Evolutionary conservation across 768 basidiomycete species (phyloP).

Genomic region (Tubosaeta sp.): DNA sequence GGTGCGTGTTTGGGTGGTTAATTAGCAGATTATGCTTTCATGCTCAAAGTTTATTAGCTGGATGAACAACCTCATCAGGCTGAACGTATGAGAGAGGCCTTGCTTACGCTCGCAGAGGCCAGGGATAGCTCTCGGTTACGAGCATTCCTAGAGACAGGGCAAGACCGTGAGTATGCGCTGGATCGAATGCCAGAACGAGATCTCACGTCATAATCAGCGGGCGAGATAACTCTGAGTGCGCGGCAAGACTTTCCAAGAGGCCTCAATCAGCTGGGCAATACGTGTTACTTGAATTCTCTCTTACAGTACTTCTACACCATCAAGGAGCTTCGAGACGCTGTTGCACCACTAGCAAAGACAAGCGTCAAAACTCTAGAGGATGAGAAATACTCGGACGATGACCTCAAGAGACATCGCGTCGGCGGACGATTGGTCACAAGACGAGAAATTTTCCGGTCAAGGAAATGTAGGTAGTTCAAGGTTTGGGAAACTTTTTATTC

Average conservation of each 20-base stretch:
- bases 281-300: constrained; percentile 81
- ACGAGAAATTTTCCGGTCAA: constrained; percentile 77
- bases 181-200: not conserved
- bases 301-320: constrained; percentile 94
- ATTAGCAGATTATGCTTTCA: constrained; percentile 4
- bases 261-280: constrained; percentile 84
- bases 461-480: constrained; percentile 58
- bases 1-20: constrained; percentile 37
- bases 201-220: constrained; percentile 42
- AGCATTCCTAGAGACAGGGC: constrained; percentile 59
- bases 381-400: constrained; percentile 74
- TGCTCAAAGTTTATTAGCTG: constrained; percentile 39
- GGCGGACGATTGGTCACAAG: constrained; percentile 81
- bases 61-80: constrained; percentile 65
- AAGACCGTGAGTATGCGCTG: constrained; percentile 61
- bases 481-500: constrained; percentile 6
- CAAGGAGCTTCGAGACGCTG: constrained; percentile 76
- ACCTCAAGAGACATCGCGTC: constrained; percentile 78
- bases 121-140: constrained; percentile 70
- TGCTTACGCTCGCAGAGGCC: constrained; percentile 69
- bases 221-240: constrained; percentile 50
- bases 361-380: constrained; percentile 56
- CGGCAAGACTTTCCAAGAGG: constrained; percentile 76
- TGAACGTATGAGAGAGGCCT: constrained; percentile 69
- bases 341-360: constrained; percentile 53